phyloP scores from a whole-genome alignment of 2,329 filamentous ascomycete species.

The Myriosclerotinia duriaeana region DNA sequence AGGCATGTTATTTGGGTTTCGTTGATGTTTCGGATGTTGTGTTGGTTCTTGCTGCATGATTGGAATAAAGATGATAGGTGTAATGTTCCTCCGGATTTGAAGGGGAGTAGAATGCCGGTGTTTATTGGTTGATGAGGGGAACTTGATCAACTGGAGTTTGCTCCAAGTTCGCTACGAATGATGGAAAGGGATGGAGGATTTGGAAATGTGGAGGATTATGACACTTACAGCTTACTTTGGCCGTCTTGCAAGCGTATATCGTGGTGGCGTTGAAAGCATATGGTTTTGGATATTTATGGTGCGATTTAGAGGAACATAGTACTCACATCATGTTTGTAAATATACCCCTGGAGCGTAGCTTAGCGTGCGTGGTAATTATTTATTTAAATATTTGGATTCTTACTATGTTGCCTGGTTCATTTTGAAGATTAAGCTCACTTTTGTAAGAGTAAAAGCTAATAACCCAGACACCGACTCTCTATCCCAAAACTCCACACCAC shows the following conservation, averaged over 20 bases:
- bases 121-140: slow-evolving; percentile 47
- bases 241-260: background rate
- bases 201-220: background rate
- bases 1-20: slow-evolving; percentile 53
- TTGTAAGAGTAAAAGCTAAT: too few relatives aligned
- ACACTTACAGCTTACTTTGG: background rate
- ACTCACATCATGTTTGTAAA: slow-evolving; percentile 1
- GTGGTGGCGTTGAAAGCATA: background rate
- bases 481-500: too few relatives aligned
- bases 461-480: too few relatives aligned
- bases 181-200: background rate
- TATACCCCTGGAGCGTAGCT: slow-evolving; percentile 11
- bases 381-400: background rate
- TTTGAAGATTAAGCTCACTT: background rate
- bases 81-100: slow-evolving; percentile 52
- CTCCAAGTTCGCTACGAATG: background rate
- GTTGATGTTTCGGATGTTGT: slow-evolving; percentile 57
- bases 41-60: slow-evolving; percentile 58
- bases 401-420: background rate
- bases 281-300: background rate
- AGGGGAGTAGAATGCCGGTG: slow-evolving; percentile 56
- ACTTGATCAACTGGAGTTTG: too few relatives aligned
- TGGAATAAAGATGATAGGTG: slow-evolving; percentile 56
- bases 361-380: background rate
- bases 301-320: slow-evolving; percentile 6